Conservation (phyloP, 2,329 filamentous ascomycete genomes). For the Aspergillus thermomutatus region DNA sequence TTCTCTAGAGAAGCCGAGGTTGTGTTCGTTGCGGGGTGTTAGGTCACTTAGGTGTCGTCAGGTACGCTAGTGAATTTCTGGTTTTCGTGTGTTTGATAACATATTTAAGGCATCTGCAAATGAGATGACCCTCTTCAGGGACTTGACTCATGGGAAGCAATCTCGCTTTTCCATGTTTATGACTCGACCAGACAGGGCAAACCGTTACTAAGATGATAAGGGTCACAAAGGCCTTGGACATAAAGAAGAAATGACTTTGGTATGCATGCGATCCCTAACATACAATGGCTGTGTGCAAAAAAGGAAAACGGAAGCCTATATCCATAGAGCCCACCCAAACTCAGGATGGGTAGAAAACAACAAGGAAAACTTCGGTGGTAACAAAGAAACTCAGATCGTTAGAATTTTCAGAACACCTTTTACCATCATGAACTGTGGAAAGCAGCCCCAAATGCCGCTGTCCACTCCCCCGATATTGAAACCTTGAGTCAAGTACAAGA, state of each 20-base stretch:
- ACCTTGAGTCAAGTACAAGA: not conserved
- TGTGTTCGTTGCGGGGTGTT: not conserved
- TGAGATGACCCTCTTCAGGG: not conserved
- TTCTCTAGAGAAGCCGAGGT: not conserved
- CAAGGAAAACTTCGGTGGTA: conserved; percentile 20
- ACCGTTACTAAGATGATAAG: not conserved
- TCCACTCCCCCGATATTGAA: not conserved
- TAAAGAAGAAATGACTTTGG: conserved; percentile 25
- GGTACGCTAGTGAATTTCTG: not conserved
- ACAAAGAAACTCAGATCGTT: conserved; percentile 32
- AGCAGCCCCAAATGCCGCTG: conserved; percentile 15
- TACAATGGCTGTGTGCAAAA: conserved; percentile 31
- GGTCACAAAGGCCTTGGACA: conserved; percentile 11
- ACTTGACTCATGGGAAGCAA: not conserved
- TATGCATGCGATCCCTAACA: conserved; percentile 38
- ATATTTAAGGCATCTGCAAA: not conserved
- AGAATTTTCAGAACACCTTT: conserved; percentile 33
- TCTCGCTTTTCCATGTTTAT: not conserved
- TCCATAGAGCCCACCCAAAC: conserved; percentile 38
- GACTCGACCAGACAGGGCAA: not conserved
- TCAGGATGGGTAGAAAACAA: conserved; percentile 27
- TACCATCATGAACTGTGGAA: conserved; percentile 28
- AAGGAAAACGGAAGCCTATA: conserved; percentile 37
- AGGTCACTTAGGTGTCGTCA: conserved; percentile 6
- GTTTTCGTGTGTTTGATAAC: not conserved